These are phyloP conservation scores for Hanseniaspora occidentalis DNA, from an alignment of 805 yeast species.

Conservation along the genomic window DNA sequence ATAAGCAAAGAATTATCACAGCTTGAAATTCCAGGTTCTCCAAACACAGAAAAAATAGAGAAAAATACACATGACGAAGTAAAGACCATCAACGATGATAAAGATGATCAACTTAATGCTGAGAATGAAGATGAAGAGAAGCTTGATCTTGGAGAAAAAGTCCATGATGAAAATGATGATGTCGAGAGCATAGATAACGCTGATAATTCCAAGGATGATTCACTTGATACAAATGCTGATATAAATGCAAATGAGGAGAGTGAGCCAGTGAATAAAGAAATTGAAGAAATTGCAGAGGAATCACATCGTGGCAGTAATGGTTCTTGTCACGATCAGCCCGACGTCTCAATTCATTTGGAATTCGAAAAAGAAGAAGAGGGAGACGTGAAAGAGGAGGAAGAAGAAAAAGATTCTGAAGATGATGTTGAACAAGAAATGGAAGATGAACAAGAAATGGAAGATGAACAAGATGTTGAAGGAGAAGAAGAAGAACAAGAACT, in stretches of 20 bases:
- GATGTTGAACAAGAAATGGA: constrained; percentile 5
- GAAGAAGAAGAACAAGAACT: constrained; percentile 3
- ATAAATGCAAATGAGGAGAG: too few relatives aligned
- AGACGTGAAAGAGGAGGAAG: constrained; percentile 10
- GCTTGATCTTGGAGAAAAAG: not conserved
- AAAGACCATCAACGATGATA: constrained; percentile 1
- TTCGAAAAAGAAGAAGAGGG: constrained; percentile 9
- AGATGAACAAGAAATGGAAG: constrained; percentile 4
- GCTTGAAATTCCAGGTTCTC: not conserved
- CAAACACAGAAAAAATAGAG: not conserved
- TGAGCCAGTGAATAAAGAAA: too few relatives aligned
- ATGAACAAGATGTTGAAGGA: not conserved
- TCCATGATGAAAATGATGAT: not conserved
- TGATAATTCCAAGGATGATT: constrained; percentile 9
- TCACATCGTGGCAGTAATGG: too few relatives aligned
- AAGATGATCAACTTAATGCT: not conserved
- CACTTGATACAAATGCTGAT: too few relatives aligned
- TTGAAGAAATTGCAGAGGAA: too few relatives aligned
- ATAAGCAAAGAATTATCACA: too few relatives aligned
- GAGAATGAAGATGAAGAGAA: constrained; percentile 1
- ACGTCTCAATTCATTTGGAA: too few relatives aligned
- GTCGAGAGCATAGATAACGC: constrained; percentile 5
- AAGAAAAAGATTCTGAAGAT: constrained; percentile 4
- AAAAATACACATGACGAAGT: not conserved
- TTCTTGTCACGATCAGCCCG: too few relatives aligned